Conservation (phyloP, 768 basidiomycete species). For the Pulveroboletus sp. region DNA sequence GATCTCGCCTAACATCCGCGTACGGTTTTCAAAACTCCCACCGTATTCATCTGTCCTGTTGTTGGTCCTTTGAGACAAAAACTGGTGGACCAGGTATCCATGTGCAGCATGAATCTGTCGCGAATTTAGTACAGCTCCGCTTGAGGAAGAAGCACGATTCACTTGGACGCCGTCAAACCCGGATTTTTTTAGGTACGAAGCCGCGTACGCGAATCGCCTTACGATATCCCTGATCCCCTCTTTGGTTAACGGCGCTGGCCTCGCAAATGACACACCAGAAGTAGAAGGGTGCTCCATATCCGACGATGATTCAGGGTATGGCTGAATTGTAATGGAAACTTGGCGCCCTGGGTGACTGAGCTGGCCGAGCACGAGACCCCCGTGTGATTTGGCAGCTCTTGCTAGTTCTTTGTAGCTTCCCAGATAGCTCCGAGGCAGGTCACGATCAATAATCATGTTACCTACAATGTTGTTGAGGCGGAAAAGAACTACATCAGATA, state of each 20-base stretch:
- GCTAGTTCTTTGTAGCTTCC: constrained; percentile 21
- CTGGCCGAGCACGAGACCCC: constrained; percentile 32
- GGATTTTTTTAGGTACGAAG: constrained; percentile 49
- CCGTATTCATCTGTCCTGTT: constrained; percentile 55
- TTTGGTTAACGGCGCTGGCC: constrained; percentile 37
- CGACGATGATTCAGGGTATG: constrained; percentile 34
- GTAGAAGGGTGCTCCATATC: constrained; percentile 33
- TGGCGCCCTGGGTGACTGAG: constrained; percentile 34
- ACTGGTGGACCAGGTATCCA: constrained; percentile 46
- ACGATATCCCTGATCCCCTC: constrained; percentile 50
- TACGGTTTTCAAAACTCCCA: constrained; percentile 48
- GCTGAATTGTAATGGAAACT: constrained; percentile 33
- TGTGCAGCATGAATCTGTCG: constrained; percentile 42
- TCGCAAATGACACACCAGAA: constrained; percentile 30
- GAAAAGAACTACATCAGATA: not conserved
- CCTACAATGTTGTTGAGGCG: constrained; percentile 14
- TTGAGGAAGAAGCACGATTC: not conserved
- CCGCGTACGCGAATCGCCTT: constrained; percentile 48
- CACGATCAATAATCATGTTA: constrained; percentile 31
- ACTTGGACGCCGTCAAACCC: constrained; percentile 69
- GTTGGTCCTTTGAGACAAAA: constrained; percentile 42
- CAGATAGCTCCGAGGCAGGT: constrained; percentile 24
- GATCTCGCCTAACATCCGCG: constrained; percentile 46
- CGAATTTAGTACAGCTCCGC: not conserved
- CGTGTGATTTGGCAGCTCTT: constrained; percentile 29